Base-by-base conservation (phyloP, 1,139 yeast genomes). In the Meyerozyma carpophila region DNA sequence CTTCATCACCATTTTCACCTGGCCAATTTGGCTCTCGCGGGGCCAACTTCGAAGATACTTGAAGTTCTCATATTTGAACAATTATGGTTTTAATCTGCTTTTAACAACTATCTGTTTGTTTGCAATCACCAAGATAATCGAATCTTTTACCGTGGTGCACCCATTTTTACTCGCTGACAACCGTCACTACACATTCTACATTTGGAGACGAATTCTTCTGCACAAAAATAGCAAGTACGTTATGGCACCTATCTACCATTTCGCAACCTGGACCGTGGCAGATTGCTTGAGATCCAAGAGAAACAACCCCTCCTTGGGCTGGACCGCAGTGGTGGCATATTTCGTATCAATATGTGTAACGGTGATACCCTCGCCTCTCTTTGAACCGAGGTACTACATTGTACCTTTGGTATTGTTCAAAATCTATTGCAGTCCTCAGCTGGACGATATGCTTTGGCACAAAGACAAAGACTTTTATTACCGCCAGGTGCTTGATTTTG, bases 151-250 rank as follows among this genome's bases (percentile, higher is more conserved):
- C 0, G 70, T 84, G 8, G 82, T 82, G 4, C 98, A 94, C 59
- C 97, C 98, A 9, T 94, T 91, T 62, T 63, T 93, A 36, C 70
- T 91, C 41, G 95, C 98, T 0, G 99, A 94, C 61, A 94, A 94
- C 64, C 79, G 98, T 50, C 98, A 93, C 60, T 89, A 82, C 59
- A 82, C 96, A 0, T 93, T 93, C 59, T 94, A 93, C 64, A 66
- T 93, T 32, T 88, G 86, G 78, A 77, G 80, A 45, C 77, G 77
- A 47, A 55, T 91, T 14, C 70, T 88, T 36, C 63, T 70, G 48
- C 67, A 68, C 28, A 63, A 59, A 16, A 60, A 72, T 53, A 64
- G 74, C 48, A 58, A 75, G 41, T 55, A 70, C 47, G 59, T 73
- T 41, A 61, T 82, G 52, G 71, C 82, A 0, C 91, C 95, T 3